Percentiles rank a stretch among this genome's conserved stretches.
Evolutionary conservation across 2,329 filamentous ascomycete genomes (phyloP).

Genomic region (Diplodia mutila): DNA sequence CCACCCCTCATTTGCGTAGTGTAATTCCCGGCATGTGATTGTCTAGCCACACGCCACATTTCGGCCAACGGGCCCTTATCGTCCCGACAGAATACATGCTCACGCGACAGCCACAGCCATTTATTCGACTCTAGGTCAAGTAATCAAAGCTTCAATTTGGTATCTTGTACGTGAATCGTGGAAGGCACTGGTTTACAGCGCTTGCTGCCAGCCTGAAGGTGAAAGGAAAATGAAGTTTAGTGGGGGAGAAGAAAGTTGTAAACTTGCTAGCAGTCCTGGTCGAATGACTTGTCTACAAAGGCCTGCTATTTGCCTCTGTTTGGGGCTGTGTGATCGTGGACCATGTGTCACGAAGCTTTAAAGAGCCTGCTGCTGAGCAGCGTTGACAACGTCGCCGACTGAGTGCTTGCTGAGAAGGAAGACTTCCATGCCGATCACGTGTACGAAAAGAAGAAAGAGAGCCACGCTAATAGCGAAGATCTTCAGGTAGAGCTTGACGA

Average conservation of each 20-base stretch:
- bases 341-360: background rate
- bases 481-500: constrained; percentile 78
- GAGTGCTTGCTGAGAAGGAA: constrained; percentile 15
- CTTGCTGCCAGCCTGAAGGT: background rate
- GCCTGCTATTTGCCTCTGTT: background rate
- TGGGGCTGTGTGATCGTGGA: background rate
- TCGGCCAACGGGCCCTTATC: constrained; percentile 3
- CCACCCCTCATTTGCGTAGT: constrained; percentile 7
- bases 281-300: background rate
- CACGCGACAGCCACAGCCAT: background rate
- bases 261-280: background rate
- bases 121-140: background rate
- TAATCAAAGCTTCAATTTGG: background rate
- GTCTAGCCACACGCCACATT: constrained; percentile 13
- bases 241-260: background rate
- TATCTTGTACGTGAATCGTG: background rate
- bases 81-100: background rate
- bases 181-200: background rate
- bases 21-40: constrained; percentile 22
- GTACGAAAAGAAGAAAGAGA: constrained; percentile 49
- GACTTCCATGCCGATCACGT: constrained; percentile 58
- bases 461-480: constrained; percentile 61
- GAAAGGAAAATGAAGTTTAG: background rate
- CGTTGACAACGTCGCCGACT: background rate
- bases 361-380: background rate